These are phyloP conservation scores for Davidsoniella eucalypti DNA, from an alignment of 2,329 filamentous ascomycete genomes.

Conservation along the genomic window DNA sequence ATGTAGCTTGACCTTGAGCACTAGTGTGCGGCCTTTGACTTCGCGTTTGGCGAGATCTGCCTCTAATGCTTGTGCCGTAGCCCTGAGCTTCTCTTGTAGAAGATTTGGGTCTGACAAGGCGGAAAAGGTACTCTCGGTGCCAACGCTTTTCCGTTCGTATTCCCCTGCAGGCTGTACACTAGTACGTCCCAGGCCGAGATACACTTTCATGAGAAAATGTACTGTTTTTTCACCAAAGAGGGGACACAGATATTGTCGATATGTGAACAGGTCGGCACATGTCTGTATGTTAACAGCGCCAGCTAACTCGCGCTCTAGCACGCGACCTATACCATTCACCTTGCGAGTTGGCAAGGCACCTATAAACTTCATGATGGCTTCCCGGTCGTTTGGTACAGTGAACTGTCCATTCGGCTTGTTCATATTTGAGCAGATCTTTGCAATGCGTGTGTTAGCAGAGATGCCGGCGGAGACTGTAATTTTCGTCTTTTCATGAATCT, in stretches of 20 bases:
- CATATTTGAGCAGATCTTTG: conserved; percentile 88
- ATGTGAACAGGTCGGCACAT: conserved; percentile 70
- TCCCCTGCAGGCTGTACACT: conserved; percentile 73
- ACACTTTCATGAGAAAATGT: conserved; percentile 67
- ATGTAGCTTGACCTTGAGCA: conserved; percentile 84
- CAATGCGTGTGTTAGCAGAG: conserved; percentile 78
- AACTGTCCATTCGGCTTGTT: conserved; percentile 97
- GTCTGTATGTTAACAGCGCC: conserved; percentile 70
- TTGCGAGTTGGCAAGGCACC: conserved; percentile 67
- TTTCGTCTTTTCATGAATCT: conserved; percentile 59
- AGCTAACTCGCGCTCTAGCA: conserved; percentile 78
- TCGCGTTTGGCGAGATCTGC: conserved; percentile 65
- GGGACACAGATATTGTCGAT: conserved; percentile 55
- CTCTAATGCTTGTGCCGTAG: conserved; percentile 71
- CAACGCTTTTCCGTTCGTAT: conserved; percentile 82
- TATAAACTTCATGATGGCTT: conserved; percentile 74
- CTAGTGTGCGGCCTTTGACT: conserved; percentile 79
- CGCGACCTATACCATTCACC: conserved; percentile 86
- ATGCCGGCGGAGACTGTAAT: conserved; percentile 92
- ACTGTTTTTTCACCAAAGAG: conserved; percentile 88
- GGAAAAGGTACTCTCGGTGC: conserved; percentile 80
- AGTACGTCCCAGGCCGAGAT: conserved; percentile 75
- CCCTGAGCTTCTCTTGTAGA: conserved; percentile 61
- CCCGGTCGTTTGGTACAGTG: conserved; percentile 52
- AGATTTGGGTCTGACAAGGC: conserved; percentile 55